Evolutionary conservation across 257 asterid species (phyloP), one percentile per base, ranked within the genome.

Genomic region (Coffea canephora): DNA sequence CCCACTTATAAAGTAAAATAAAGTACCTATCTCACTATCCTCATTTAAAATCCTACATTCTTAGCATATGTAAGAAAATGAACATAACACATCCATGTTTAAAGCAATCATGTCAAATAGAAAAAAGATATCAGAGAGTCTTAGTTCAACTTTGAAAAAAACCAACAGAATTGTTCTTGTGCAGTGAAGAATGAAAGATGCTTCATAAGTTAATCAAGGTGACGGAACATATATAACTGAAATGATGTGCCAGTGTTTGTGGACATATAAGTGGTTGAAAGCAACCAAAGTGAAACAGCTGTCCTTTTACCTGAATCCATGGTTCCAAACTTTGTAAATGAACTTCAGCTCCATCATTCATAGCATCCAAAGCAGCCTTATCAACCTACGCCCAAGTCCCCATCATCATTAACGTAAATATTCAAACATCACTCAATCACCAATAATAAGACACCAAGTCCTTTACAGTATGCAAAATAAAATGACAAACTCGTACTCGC

Each of bases 301-400:
- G 68, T 80, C 50, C 66, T 23, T 69, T 78, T 76, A 94, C 98
- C 93, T 91, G 97, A 83, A 95, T 84, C 99, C 99, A 93, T 73
- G 96, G 98, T 86, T 95, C 99, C 92, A 95, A 86, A 92, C 93
- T 93, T 91, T 90, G 97, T 57, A 95, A 74, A 87, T 89, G 93
- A 84, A 92, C 93, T 86, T 94, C 98, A 27, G 97, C 98, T 41
- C 89, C 91, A 62, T 92, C 96, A 83, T 79, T 91, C 91, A 94
- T 91, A 45, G 92, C 87, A 84, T 96, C 99, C 93, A 93, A 82
- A 81, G 97, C 93, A 90, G 88, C 73, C 89, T 92, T 96, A 87
- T 96, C 99, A 83, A 96, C 93, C 99, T 96, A 84, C 62, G 83
- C 15, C 27, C 43, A 79, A 45, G 54, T 77, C 77, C 81, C 55